These are phyloP conservation scores for Plantago major DNA, from an alignment of 257 asterid species.

Conservation along the genomic window DNA sequence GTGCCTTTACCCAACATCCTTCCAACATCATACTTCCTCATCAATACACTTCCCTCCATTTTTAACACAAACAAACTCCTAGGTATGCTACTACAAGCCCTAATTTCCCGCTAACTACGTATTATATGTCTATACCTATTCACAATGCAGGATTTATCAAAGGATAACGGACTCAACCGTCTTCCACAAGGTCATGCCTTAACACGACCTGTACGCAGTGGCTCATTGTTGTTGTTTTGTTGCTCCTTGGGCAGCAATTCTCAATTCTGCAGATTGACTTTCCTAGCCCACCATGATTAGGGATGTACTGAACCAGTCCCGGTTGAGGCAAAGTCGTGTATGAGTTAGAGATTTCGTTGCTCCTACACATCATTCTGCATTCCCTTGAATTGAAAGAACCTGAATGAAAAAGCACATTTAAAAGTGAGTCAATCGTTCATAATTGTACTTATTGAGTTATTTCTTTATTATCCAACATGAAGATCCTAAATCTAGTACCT, in stretches of 20 bases:
- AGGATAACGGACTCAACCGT: constrained; percentile 20
- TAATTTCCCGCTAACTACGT: constrained; percentile 23
- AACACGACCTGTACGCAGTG: constrained; percentile 9
- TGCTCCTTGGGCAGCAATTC: neutral
- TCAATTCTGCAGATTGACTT: neutral
- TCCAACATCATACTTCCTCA: constrained; percentile 75
- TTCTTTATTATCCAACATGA: neutral
- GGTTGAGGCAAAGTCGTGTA: neutral
- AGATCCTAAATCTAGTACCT: too few relatives aligned
- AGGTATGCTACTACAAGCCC: constrained; percentile 16
- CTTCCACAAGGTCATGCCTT: constrained; percentile 11
- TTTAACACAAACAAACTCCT: constrained; percentile 32
- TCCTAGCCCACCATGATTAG: neutral
- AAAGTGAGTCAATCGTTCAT: neutral
- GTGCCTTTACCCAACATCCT: constrained; percentile 79
- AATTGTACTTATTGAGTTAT: neutral
- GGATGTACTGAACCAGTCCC: constrained; percentile 3
- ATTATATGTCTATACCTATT: neutral
- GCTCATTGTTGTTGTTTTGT: neutral
- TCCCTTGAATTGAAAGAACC: constrained; percentile 6
- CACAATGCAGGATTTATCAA: constrained; percentile 24
- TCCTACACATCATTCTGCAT: constrained; percentile 8
- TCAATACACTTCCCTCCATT: constrained; percentile 48
- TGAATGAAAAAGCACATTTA: neutral
- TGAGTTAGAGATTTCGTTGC: neutral